Evolutionary conservation across 169 alveolate species (phyloP).

Genomic region (Plasmodium gonderi): DNA sequence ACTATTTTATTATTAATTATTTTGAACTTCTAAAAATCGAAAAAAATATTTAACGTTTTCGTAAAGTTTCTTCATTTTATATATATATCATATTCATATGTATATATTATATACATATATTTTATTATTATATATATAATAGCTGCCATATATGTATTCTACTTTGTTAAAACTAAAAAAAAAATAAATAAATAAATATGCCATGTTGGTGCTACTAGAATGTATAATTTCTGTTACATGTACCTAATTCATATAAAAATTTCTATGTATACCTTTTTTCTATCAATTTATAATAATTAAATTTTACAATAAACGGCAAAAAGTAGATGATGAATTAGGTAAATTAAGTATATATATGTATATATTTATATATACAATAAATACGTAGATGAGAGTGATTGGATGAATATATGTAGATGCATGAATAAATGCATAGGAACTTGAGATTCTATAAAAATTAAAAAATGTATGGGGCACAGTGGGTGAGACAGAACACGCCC

Average conservation of each 20-base stretch:
- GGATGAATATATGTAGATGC: no score
- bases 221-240: not conserved
- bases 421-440: no score
- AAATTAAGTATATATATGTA: not conserved
- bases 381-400: no score
- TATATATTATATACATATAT: not conserved
- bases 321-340: no score
- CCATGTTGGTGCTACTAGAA: not conserved
- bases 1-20: not conserved
- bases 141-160: not conserved
- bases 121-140: not conserved
- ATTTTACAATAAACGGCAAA: not conserved
- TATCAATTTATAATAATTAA: not conserved
- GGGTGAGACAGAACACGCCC: no score
- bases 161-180: not conserved
- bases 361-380: not conserved
- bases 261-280: not conserved
- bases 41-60: not conserved
- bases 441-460: no score
- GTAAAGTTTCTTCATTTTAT: not conserved
- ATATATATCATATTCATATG: not conserved
- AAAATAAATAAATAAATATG: not conserved
- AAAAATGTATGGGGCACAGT: no score
- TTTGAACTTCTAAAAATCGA: not conserved
- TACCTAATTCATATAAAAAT: not conserved